Conservation (phyloP, 176 grass and related monocot species). For the Neostapfia colusana region DNA sequence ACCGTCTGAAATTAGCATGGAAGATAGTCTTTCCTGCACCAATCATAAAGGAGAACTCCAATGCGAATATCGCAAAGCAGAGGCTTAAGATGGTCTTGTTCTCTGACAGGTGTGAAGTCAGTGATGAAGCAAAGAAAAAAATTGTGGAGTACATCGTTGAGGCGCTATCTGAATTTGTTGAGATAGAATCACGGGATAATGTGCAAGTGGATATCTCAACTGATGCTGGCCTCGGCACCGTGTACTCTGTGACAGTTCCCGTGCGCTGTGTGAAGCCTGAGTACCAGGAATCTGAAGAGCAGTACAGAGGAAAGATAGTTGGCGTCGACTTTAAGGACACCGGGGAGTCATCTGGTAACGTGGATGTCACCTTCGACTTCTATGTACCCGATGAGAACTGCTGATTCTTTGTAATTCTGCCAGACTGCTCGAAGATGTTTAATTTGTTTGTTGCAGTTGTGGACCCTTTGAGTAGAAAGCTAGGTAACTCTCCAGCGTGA, state of each 20-base stretch:
- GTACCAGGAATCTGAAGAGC: conserved; percentile 93
- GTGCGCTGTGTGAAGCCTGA: conserved; percentile 79
- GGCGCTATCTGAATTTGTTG: conserved; percentile 81
- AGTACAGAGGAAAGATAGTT: conserved; percentile 81
- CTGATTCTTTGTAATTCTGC: conserved; percentile 6
- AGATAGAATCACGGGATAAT: conserved; percentile 90
- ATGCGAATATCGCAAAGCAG: conserved; percentile 91
- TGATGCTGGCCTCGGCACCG: conserved; percentile 75
- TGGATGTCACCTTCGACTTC: conserved; percentile 95
- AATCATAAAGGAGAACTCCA: conserved; percentile 58
- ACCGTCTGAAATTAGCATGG: conserved; percentile 82
- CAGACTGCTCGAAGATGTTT: background rate
- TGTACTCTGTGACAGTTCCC: conserved; percentile 82
- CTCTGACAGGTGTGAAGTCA: conserved; percentile 87
- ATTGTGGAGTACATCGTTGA: conserved; percentile 70
- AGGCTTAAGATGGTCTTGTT: conserved; percentile 97
- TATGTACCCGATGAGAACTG: conserved; percentile 71
- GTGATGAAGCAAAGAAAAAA: conserved; percentile 95
- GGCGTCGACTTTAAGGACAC: conserved; percentile 86
- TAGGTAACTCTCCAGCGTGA: conserved; percentile 12
- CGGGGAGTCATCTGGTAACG: conserved; percentile 60
- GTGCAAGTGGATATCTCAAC: conserved; percentile 86
- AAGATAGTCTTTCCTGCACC: conserved; percentile 72
- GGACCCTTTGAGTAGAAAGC: conserved; percentile 21
- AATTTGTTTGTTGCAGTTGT: background rate